A percentile compares a stretch with the other conserved stretches of the same genome.
Conservation (phyloP, 129 eudicot species). For the Dittrichia graveolens region DNA sequence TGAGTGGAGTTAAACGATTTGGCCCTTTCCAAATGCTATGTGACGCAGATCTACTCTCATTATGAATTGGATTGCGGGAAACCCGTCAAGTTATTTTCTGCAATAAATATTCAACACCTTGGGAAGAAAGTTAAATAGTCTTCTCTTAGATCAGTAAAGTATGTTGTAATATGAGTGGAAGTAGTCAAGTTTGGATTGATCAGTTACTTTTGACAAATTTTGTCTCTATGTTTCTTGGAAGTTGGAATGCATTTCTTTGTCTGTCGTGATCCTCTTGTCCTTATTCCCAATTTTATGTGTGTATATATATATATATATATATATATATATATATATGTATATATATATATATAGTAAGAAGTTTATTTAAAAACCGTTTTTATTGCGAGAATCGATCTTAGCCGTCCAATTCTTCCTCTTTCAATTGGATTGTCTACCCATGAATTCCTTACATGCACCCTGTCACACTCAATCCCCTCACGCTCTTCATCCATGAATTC, state of each 20-base stretch:
- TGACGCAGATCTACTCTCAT: constrained; percentile 14
- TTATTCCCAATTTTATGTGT: constrained; percentile 21
- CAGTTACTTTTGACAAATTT: constrained; percentile 23
- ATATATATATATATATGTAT: too few species aligned
- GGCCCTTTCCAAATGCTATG: constrained; percentile 4
- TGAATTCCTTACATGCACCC: too few species aligned
- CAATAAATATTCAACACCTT: constrained; percentile 9
- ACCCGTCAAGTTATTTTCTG: not conserved
- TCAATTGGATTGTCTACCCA: too few species aligned
- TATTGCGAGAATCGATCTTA: too few species aligned
- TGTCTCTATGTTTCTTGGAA: not conserved
- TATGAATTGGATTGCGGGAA: not conserved
- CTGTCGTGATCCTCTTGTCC: constrained; percentile 28
- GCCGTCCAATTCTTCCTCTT: too few species aligned
- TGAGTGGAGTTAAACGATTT: constrained; percentile 1
- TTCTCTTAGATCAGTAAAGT: too few species aligned
- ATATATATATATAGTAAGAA: too few species aligned
- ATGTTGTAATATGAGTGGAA: constrained; percentile 19
- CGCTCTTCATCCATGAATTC: too few species aligned
- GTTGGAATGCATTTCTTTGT: constrained; percentile 9
- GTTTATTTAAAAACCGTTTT: too few species aligned
- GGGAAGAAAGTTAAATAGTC: constrained; percentile 7
- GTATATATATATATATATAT: too few species aligned
- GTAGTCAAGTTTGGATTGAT: constrained; percentile 34
- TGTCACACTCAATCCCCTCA: too few species aligned